A percentile compares a stretch with the other conserved stretches of the same genome.
These are phyloP conservation scores for Tulasnella sp. DNA, from an alignment of 768 basidiomycete genomes.

Conservation along the genomic window DNA sequence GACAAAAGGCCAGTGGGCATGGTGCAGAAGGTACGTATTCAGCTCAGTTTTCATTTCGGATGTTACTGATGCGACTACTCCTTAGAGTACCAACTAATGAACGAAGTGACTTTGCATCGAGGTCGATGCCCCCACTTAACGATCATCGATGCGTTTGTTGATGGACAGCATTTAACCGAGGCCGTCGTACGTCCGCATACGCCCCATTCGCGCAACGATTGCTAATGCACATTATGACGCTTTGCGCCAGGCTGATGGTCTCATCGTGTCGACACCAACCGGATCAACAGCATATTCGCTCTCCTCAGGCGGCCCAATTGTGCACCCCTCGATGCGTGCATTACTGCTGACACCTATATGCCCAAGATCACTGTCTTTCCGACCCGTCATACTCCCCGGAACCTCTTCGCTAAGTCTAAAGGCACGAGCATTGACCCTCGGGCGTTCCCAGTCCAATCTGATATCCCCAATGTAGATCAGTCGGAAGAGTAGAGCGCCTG, in stretches of 20 bases:
- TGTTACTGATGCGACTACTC: background rate
- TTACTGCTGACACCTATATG: constrained; percentile 93
- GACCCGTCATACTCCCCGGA: constrained; percentile 77
- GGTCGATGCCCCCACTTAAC: constrained; percentile 86
- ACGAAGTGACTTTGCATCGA: constrained; percentile 85
- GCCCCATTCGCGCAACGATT: background rate
- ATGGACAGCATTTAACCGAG: constrained; percentile 90
- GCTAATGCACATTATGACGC: too few species aligned
- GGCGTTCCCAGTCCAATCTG: background rate
- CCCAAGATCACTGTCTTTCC: constrained; percentile 81
- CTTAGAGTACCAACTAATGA: constrained; percentile 94
- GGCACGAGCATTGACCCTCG: constrained; percentile 21
- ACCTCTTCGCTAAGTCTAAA: constrained; percentile 27
- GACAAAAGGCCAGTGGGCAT: constrained; percentile 33
- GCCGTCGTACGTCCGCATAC: constrained; percentile 76
- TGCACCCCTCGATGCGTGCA: constrained; percentile 82
- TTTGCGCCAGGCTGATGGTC: constrained; percentile 62
- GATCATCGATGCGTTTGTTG: constrained; percentile 86
- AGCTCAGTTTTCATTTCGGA: background rate
- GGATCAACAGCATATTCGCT: constrained; percentile 95
- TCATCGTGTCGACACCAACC: constrained; percentile 91
- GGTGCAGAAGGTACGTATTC: background rate
- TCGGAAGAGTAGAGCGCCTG: constrained; percentile 69
- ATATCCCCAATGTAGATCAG: constrained; percentile 48
- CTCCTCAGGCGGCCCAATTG: constrained; percentile 90